Conservation (phyloP, 1,284 basidiomycete genomes). For the Meripilus lineatus region DNA sequence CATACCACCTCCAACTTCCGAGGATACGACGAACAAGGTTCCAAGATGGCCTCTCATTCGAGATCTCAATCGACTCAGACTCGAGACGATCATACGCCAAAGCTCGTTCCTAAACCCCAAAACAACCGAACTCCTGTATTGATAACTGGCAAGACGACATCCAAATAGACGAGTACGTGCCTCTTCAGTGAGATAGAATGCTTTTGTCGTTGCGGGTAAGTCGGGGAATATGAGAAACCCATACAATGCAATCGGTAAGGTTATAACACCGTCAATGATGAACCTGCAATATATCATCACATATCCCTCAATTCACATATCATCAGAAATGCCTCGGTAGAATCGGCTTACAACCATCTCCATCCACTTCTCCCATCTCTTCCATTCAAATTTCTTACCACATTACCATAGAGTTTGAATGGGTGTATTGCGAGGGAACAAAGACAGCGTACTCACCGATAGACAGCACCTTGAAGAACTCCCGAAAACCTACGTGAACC, state of each 20-base stretch:
- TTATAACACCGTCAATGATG: constrained; percentile 71
- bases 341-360: constrained; percentile 57
- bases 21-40: constrained; percentile 48
- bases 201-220: constrained; percentile 59
- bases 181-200: constrained; percentile 59
- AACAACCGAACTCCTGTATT: constrained; percentile 7
- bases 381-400: constrained; percentile 52
- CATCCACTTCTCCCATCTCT: constrained; percentile 56
- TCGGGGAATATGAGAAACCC: constrained; percentile 73
- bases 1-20: constrained; percentile 67
- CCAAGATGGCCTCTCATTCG: constrained; percentile 43
- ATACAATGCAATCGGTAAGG: constrained; percentile 67
- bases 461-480: constrained; percentile 63
- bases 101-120: constrained; percentile 42
- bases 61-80: constrained; percentile 28
- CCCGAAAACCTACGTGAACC: constrained; percentile 54
- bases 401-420: not conserved
- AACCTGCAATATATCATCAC: constrained; percentile 35
- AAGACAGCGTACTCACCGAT: constrained; percentile 34
- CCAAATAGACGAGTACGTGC: constrained; percentile 30
- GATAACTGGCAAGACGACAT: not conserved
- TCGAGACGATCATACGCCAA: constrained; percentile 46
- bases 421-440: not conserved
- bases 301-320: not conserved
- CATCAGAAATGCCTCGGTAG: not conserved